phyloP scores from a whole-genome alignment of 75 land plant species.

The Azolla pinnata region DNA sequence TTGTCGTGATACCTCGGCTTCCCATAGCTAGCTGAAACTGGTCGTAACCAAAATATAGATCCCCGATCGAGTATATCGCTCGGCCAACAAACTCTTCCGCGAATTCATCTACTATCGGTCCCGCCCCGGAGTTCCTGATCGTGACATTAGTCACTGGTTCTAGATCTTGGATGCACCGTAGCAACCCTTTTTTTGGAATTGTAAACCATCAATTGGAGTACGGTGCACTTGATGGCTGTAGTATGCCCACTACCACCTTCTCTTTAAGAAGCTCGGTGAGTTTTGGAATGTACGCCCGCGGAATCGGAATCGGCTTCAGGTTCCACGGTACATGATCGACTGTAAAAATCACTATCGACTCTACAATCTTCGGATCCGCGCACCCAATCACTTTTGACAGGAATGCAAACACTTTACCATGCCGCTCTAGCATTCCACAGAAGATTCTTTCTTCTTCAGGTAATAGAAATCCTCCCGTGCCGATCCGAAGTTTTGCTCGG shows the following conservation, averaged over 20 bases:
- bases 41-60: conserved; percentile 4
- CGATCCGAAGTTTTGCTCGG: no score
- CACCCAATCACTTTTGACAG: conserved; percentile 11
- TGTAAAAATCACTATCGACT: conserved; percentile 11
- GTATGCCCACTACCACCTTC: no score
- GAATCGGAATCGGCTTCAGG: conserved; percentile 8
- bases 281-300: neutral
- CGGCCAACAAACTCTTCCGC: no score
- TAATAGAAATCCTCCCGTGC: no score
- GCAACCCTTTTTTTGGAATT: no score
- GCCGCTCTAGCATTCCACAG: no score
- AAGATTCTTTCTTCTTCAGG: no score
- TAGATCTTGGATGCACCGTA: no score
- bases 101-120: no score
- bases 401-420: no score
- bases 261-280: no score
- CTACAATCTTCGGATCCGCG: conserved; percentile 9
- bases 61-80: neutral
- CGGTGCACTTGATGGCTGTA: neutral
- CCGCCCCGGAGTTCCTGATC: neutral
- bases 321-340: conserved; percentile 11
- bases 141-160: neutral
- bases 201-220: conserved; percentile 1
- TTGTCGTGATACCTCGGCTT: conserved; percentile 2
- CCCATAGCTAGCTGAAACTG: conserved; percentile 5